phyloP scores from a whole-genome alignment of 2,329 filamentous ascomycete genomes.

The Fusarium sp. region DNA sequence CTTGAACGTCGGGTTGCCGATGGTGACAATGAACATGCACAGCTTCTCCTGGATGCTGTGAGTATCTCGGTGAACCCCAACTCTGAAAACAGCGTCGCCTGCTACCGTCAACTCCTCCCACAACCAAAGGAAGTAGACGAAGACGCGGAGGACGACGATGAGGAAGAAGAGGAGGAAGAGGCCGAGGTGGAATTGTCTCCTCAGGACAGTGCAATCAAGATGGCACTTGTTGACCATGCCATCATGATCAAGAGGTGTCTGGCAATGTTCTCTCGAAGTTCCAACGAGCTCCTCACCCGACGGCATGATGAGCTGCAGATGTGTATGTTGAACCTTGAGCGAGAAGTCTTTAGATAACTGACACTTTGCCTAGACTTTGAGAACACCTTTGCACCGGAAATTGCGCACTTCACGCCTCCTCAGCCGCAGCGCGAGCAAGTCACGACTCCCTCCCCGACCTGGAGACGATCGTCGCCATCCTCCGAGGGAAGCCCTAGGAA shows the following conservation, averaged over 20 bases:
- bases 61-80: conserved; percentile 79
- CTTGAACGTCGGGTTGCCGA: conserved; percentile 81
- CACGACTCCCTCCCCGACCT: conserved; percentile 59
- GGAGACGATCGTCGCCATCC: conserved; percentile 63
- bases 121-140: conserved; percentile 57
- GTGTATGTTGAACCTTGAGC: conserved; percentile 63
- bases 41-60: conserved; percentile 79
- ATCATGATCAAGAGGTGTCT: conserved; percentile 88
- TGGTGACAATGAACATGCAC: conserved; percentile 77
- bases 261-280: conserved; percentile 73
- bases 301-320: conserved; percentile 71
- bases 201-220: conserved; percentile 83
- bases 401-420: conserved; percentile 70
- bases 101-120: conserved; percentile 81
- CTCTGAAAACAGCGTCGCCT: conserved; percentile 81
- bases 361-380: conserved; percentile 66
- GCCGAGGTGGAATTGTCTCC: conserved; percentile 64
- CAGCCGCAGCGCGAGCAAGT: conserved; percentile 57
- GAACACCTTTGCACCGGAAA: conserved; percentile 73
- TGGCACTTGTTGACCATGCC: conserved; percentile 89
- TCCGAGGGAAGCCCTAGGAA: conserved; percentile 52
- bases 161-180: conserved; percentile 60
- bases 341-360: conserved; percentile 17
- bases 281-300: conserved; percentile 67
- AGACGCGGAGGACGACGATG: conserved; percentile 55